Conservation (phyloP, 495 filamentous ascomycete genomes). For the Podospora pseudoanserina region DNA sequence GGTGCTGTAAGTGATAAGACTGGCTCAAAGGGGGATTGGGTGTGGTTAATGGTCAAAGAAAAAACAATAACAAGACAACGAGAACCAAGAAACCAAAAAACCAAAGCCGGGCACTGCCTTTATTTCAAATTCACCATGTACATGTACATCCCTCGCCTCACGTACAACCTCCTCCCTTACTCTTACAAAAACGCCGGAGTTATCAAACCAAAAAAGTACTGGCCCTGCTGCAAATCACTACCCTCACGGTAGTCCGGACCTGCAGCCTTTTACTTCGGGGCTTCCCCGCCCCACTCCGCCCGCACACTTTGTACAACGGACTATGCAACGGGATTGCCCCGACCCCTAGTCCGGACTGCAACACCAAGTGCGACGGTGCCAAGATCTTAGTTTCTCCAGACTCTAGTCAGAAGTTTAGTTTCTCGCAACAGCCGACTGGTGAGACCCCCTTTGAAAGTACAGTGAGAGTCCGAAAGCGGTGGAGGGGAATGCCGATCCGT, state of each 20-base stretch:
- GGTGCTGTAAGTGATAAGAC: background rate
- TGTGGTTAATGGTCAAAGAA: background rate
- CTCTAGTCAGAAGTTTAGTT: background rate
- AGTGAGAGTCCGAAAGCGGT: background rate
- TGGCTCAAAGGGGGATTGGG: background rate
- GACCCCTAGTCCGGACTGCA: slow-evolving; percentile 3
- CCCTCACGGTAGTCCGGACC: slow-evolving; percentile 8
- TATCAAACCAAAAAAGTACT: background rate
- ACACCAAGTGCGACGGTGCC: background rate
- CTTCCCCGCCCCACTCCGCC: slow-evolving; percentile 10
- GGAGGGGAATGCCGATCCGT: background rate
- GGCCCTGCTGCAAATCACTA: background rate
- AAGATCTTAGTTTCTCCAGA: background rate
- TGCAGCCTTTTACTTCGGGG: slow-evolving; percentile 3
- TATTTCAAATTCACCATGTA: background rate
- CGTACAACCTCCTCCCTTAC: background rate
- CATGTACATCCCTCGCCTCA: background rate
- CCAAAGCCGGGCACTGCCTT: background rate
- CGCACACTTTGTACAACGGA: background rate
- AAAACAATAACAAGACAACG: background rate
- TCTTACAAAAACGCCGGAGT: background rate
- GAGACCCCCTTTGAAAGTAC: no score
- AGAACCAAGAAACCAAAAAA: background rate
- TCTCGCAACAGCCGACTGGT: background rate
- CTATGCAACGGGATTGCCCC: background rate